Base-by-base conservation (phyloP, 345 rosid genomes). In the Eucalyptus albens region DNA sequence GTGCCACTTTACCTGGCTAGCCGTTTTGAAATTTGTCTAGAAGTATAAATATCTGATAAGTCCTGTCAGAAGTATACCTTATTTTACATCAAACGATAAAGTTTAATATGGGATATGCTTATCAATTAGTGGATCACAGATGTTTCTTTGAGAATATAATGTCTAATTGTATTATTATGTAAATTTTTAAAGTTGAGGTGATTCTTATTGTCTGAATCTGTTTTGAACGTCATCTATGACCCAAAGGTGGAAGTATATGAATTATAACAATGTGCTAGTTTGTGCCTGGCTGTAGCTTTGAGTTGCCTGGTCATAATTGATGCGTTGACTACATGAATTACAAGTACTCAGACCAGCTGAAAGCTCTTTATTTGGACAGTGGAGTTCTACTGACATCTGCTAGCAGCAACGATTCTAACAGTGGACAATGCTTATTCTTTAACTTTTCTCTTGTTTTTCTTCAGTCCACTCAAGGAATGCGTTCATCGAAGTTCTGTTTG, bases 391-490 rank as follows among this genome's bases (percentile, higher is more conserved):
- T 37, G 45, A 77, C 27, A 77, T 77, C 47, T 77, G 47, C 47
- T 72, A 72, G 83, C 83, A 37, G 27, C 83, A 72, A 72, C 5
- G 8, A 72, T 72, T 5, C 83, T 40, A 10, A 77, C 26, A 37
- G 26, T 21, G 83, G 51, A 44, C 81, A 44, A 88, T 65, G 53
- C 69, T 42, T 60, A 49, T 33, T 29, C 87, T 67, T 40, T 31
- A 11, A 21, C 51, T 50, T 77, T 87, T 22, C 69, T 80, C 80
- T 50, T 17, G 42, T 42, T 47, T 49, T 51, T 72, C 22, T 50
- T 81, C 91, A 96, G 99, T 96, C 98, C 86, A 95, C 95, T 9
- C 90, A 95, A 93, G 98, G 97, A 86, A 97, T 96, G 99, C 96
- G 98, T 42, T 92, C 93, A 42, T 97, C 99, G 10, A 97, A 96